These are phyloP conservation scores for Botryotinia narcissicola DNA, from an alignment of 2,329 filamentous ascomycete genomes.

Conservation along the genomic window DNA sequence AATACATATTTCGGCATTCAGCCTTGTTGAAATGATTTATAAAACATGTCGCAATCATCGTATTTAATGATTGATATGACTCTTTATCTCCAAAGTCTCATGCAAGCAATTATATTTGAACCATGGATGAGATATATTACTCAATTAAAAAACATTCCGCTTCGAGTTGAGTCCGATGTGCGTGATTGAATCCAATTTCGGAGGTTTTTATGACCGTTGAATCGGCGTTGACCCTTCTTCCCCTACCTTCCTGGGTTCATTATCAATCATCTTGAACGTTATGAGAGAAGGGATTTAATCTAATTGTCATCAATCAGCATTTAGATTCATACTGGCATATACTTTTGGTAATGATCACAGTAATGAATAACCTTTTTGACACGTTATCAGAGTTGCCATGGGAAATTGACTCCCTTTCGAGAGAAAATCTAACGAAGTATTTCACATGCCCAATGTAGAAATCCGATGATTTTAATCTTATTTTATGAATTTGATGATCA, in stretches of 20 bases:
- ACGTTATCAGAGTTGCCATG: not conserved
- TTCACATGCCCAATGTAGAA: not conserved
- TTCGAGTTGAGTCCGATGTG: not conserved
- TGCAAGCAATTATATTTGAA: not conserved
- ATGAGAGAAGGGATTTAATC: not conserved
- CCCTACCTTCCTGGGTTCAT: not conserved
- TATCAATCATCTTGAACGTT: not conserved
- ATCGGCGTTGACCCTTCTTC: not conserved
- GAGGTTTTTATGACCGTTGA: not conserved
- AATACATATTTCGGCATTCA: not conserved
- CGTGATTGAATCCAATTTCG: not conserved
- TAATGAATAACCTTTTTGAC: not conserved
- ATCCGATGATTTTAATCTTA: not conserved
- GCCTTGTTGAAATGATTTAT: not conserved
- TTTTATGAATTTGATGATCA: not conserved
- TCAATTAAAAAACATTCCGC: not conserved
- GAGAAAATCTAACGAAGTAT: not conserved
- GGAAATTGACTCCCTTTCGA: not conserved
- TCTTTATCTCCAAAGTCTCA: not conserved
- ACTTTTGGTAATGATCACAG: not conserved
- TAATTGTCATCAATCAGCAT: not conserved
- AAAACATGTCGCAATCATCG: constrained; percentile 1
- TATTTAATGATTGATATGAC: not conserved
- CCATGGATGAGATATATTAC: not conserved
- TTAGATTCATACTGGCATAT: not conserved